Conservation (phyloP, 441 rosid species). For the Corymbia citriodora region DNA sequence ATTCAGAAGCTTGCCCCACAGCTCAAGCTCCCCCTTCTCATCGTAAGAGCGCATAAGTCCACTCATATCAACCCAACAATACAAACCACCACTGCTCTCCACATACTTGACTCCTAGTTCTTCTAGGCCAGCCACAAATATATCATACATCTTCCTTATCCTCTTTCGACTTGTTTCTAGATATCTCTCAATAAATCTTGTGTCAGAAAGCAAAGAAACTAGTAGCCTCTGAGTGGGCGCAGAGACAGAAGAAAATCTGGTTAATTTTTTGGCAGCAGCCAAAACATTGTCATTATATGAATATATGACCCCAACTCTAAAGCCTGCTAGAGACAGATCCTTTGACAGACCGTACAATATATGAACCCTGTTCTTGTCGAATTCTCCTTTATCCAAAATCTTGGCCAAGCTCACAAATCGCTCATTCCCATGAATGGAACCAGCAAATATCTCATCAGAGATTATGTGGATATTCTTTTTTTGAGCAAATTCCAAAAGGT, state of each 20-base stretch:
- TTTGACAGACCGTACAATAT: conserved; percentile 80
- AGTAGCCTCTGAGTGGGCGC: conserved; percentile 59
- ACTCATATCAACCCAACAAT: conserved; percentile 83
- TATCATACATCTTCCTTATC: conserved; percentile 29
- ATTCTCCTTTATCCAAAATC: conserved; percentile 46
- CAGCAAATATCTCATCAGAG: conserved; percentile 84
- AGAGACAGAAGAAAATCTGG: conserved; percentile 59
- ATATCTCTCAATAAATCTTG: conserved; percentile 44
- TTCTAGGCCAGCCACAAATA: conserved; percentile 49
- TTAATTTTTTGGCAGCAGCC: conserved; percentile 50
- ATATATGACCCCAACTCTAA: conserved; percentile 74
- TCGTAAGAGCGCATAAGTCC: conserved; percentile 54
- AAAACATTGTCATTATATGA: conserved; percentile 59
- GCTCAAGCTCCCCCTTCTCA: conserved; percentile 77
- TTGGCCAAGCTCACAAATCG: conserved; percentile 88
- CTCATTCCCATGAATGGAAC: conserved; percentile 54
- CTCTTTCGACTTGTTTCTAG: conserved; percentile 41
- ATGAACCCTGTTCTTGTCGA: conserved; percentile 80
- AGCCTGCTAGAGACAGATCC: conserved; percentile 84
- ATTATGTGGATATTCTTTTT: conserved; percentile 82
- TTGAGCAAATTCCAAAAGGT: conserved; percentile 56
- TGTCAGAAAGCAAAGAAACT: conserved; percentile 53
- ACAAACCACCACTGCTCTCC: conserved; percentile 54
- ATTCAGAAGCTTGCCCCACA: conserved; percentile 66
- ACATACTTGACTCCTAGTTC: conserved; percentile 45